A percentile compares a stretch with the other conserved stretches of the same genome.
phyloP scores from a whole-genome alignment of 805 yeast genomes.

The Saturnispora bothae region DNA sequence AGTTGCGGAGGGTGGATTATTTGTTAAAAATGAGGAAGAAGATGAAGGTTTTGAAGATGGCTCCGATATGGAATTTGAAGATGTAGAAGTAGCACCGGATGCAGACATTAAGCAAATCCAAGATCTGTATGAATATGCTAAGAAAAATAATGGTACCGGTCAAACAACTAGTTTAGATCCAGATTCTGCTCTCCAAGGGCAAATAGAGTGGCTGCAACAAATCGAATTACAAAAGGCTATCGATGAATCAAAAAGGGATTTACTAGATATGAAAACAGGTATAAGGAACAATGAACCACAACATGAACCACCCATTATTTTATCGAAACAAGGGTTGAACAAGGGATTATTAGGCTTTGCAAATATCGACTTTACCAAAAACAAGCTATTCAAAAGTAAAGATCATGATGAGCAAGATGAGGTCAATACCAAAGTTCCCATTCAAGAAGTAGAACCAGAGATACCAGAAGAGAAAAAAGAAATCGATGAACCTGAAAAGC shows the following conservation, averaged over 20 bases:
- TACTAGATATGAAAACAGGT: slow-evolving; percentile 21
- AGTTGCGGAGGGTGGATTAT: background rate
- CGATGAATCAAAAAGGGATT: slow-evolving; percentile 36
- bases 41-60: slow-evolving; percentile 46
- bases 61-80: slow-evolving; percentile 20
- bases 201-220: slow-evolving; percentile 17
- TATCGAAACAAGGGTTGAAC: slow-evolving; percentile 16
- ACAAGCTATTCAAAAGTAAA: background rate
- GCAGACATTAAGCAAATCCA: slow-evolving; percentile 21
- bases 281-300: slow-evolving; percentile 1
- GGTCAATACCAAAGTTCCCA: background rate
- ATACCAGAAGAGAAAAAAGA: background rate
- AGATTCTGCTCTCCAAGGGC: slow-evolving; percentile 12
- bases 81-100: slow-evolving; percentile 7
- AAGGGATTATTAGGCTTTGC: slow-evolving; percentile 6
- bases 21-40: slow-evolving; percentile 12
- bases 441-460: background rate
- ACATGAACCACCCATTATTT: slow-evolving; percentile 16
- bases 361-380: slow-evolving; percentile 5
- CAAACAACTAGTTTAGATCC: background rate
- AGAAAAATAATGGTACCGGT: slow-evolving; percentile 17
- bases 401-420: slow-evolving; percentile 1
- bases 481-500: slow-evolving; percentile 15
- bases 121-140: slow-evolving; percentile 26
- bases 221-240: slow-evolving; percentile 35